Conservation (phyloP, 202 grass and related monocot species). For the Setaria viridis region DNA sequence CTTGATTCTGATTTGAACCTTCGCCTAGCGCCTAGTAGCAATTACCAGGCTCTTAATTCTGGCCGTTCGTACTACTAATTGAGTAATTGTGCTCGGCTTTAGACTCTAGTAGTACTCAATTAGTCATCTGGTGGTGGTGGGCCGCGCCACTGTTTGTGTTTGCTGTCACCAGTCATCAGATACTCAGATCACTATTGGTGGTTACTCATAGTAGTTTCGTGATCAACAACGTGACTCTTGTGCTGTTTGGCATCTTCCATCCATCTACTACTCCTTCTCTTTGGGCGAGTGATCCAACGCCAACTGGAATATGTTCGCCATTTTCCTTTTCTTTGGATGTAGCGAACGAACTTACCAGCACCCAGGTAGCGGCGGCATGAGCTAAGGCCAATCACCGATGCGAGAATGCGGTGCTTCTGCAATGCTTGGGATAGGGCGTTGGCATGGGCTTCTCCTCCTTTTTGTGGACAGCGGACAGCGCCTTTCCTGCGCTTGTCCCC, state of each 20-base stretch:
- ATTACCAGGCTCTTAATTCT: conserved; percentile 18
- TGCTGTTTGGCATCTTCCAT: conserved; percentile 9
- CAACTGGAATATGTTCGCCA: conserved; percentile 25
- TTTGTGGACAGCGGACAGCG: background rate
- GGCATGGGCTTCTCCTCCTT: background rate
- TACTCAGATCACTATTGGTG: background rate
- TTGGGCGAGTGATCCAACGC: conserved; percentile 33
- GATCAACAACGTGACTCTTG: conserved; percentile 18
- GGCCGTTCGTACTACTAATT: background rate
- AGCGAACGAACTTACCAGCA: background rate
- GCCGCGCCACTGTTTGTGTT: background rate
- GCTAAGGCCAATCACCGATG: background rate
- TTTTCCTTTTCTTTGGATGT: background rate
- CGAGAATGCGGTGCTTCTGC: too few species aligned
- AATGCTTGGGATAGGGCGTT: background rate
- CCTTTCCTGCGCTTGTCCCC: conserved; percentile 32
- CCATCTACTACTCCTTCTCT: background rate
- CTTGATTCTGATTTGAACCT: background rate
- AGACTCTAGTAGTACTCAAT: too few species aligned
- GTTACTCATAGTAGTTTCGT: conserved; percentile 19
- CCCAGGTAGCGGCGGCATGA: too few species aligned
- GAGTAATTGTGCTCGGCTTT: background rate
- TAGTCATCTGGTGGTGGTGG: background rate
- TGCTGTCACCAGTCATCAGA: background rate
- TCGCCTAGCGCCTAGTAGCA: background rate